phyloP scores from a whole-genome alignment of 140 eudicot species.

The Anethum foeniculum region DNA sequence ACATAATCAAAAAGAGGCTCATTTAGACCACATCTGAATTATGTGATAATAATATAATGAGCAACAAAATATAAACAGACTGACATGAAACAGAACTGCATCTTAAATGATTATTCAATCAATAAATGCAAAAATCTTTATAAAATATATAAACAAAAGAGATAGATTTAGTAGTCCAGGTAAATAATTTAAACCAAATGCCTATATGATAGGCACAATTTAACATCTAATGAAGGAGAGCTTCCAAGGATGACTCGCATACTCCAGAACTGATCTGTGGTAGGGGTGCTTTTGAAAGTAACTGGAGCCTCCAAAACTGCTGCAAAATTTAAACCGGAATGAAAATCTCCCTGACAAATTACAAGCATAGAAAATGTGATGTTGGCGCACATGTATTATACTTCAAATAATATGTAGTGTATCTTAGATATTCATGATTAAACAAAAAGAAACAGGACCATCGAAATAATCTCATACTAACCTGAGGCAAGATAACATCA shows the following conservation, averaged over 20 bases:
- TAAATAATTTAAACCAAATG: neutral
- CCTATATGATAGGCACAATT: neutral
- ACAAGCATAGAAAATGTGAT: neutral
- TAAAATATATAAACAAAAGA: neutral
- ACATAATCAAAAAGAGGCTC: no score
- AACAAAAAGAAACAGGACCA: constrained; percentile 12
- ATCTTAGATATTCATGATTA: no score
- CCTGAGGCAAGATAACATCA: constrained; percentile 81
- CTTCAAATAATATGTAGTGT: no score
- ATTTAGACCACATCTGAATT: no score
- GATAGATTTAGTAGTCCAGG: neutral
- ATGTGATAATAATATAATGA: no score
- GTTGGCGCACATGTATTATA: constrained; percentile 24
- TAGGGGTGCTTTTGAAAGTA: constrained; percentile 67
- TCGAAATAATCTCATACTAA: constrained; percentile 69
- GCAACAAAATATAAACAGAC: no score
- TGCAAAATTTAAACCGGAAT: constrained; percentile 67
- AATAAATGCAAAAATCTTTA: no score
- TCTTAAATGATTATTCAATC: no score
- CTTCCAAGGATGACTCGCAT: constrained; percentile 4
- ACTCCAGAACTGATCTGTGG: constrained; percentile 61
- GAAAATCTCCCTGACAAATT: constrained; percentile 66
- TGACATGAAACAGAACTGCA: no score
- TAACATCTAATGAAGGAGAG: neutral
- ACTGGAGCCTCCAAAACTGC: constrained; percentile 73